Conservation (phyloP, 1,284 basidiomycete species). For the Rhodotorula mucilaginosa region DNA sequence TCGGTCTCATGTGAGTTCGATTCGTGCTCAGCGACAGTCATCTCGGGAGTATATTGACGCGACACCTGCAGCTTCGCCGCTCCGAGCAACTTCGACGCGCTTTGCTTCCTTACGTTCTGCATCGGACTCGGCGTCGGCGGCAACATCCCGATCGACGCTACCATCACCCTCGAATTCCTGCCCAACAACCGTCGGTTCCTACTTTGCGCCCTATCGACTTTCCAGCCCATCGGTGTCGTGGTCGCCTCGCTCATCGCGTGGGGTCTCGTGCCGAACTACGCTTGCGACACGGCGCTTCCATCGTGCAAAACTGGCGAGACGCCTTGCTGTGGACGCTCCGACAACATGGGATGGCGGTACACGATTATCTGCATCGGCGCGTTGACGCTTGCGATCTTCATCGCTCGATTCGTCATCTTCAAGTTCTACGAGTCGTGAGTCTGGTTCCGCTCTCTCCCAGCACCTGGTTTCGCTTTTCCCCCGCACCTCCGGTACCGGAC, state of each 20-base stretch:
- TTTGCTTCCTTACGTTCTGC: conserved; percentile 48
- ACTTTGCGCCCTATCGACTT: conserved; percentile 49
- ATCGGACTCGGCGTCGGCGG: conserved; percentile 42
- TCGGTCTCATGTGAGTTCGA: conserved; percentile 54
- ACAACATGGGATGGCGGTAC: conserved; percentile 66
- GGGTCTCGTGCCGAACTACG: conserved; percentile 46
- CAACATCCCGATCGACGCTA: conserved; percentile 64
- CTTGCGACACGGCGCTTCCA: conserved; percentile 38
- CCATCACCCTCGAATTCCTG: conserved; percentile 64
- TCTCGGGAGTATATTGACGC: background rate
- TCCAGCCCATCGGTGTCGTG: conserved; percentile 55
- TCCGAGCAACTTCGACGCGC: conserved; percentile 47
- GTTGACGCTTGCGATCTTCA: conserved; percentile 52
- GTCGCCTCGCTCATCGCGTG: conserved; percentile 55
- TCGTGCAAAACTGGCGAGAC: conserved; percentile 39
- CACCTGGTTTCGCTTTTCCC: too few relatives aligned
- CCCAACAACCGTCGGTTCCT: conserved; percentile 52
- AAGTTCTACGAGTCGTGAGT: conserved; percentile 62
- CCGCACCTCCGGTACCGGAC: too few relatives aligned
- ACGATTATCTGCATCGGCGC: conserved; percentile 59
- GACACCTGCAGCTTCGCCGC: conserved; percentile 37
- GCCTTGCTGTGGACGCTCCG: conserved; percentile 48
- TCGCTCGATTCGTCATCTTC: conserved; percentile 69
- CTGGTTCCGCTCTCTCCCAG: background rate
- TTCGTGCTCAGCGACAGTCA: background rate